phyloP scores from a whole-genome alignment of 306 rosid species.

The Cicer arietinum region DNA sequence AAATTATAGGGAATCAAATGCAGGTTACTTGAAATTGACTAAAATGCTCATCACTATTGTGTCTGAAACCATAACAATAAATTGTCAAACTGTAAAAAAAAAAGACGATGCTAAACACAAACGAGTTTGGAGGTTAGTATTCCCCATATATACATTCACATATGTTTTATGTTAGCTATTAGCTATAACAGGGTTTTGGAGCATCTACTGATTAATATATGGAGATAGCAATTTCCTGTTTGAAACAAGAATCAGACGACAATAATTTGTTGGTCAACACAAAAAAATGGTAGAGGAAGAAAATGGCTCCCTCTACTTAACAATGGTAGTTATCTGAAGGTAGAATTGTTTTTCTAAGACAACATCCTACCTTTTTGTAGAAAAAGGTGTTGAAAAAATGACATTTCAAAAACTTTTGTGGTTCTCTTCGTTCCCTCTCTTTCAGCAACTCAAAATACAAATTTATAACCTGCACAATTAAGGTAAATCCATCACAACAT shows the following conservation, averaged over 20 bases:
- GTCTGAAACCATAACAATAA: constrained; percentile 1
- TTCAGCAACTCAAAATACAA: constrained; percentile 91
- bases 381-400: constrained; percentile 96
- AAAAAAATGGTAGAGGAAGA: constrained; percentile 33
- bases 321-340: constrained; percentile 1
- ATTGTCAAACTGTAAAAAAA: not conserved
- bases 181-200: not conserved
- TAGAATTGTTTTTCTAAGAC: constrained; percentile 8
- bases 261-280: constrained; percentile 3
- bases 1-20: constrained; percentile 13
- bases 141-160: not conserved
- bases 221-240: not conserved
- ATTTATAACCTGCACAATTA: constrained; percentile 79
- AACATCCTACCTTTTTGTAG: constrained; percentile 79
- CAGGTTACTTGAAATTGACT: constrained; percentile 1
- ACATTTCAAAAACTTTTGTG: constrained; percentile 77
- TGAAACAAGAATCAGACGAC: not conserved
- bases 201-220: constrained; percentile 13
- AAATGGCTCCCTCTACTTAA: constrained; percentile 26
- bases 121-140: not conserved
- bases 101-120: constrained; percentile 18
- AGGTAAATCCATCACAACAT: constrained; percentile 37
- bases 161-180: not conserved
- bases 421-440: constrained; percentile 93
- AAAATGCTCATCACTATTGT: constrained; percentile 2